Percentiles rank a stretch among this genome's conserved stretches.
phyloP scores from a whole-genome alignment of 1,139 yeast genomes.

The Geotrichum siamense region DNA sequence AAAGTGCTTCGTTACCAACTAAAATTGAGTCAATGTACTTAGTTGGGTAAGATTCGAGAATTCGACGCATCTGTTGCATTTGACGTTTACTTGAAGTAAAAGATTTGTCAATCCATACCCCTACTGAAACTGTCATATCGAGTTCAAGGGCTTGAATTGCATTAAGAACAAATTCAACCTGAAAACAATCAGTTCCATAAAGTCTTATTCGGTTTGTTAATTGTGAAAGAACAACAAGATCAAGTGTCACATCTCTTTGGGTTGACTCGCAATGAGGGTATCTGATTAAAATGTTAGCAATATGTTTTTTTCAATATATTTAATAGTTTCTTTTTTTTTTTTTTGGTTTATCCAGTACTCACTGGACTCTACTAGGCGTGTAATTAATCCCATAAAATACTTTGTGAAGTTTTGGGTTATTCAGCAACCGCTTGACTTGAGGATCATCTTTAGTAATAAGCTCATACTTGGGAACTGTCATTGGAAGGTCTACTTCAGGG shows the following conservation, averaged over 20 bases:
- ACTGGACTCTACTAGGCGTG: constrained; percentile 45
- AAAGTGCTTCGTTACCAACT: constrained; percentile 59
- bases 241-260: constrained; percentile 45
- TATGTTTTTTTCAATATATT: background rate
- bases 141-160: constrained; percentile 47
- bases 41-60: constrained; percentile 43
- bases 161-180: constrained; percentile 46
- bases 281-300: background rate
- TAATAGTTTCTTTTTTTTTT: background rate
- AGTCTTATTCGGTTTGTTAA: constrained; percentile 52
- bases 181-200: constrained; percentile 60
- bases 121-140: constrained; percentile 53
- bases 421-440: constrained; percentile 29
- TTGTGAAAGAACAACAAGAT: constrained; percentile 49
- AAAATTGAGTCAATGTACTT: constrained; percentile 45
- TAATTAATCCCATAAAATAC: constrained; percentile 55
- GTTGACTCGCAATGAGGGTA: constrained; percentile 41
- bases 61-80: constrained; percentile 35
- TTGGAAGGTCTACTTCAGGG: background rate
- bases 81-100: constrained; percentile 41
- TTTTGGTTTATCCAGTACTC: constrained; percentile 11
- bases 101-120: constrained; percentile 53
- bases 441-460: constrained; percentile 16
- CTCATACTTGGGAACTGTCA: background rate
- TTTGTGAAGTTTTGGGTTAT: constrained; percentile 30